Evolutionary conservation across 106 monocot species (phyloP).

Genomic region (Ottelia alismoides): DNA sequence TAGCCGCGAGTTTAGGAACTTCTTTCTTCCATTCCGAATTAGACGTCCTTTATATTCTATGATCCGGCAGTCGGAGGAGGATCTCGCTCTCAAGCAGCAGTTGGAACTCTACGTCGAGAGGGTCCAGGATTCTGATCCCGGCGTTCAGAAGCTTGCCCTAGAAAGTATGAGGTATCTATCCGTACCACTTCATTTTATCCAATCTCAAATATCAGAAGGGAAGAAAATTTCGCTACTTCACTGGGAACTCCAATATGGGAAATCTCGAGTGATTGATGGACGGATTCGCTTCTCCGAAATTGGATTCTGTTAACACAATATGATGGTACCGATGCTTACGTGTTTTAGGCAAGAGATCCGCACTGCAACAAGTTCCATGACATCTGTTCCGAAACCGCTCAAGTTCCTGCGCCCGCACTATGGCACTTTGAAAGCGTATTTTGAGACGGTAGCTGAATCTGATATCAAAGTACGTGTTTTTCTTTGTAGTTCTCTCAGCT

Average conservation of each 20-base stretch:
- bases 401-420: conserved; percentile 94
- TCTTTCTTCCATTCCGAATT: background rate
- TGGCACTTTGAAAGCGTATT: conserved; percentile 70
- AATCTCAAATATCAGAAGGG: background rate
- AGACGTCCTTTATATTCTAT: background rate
- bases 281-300: no score
- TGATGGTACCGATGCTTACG: no score
- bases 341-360: conserved; percentile 99
- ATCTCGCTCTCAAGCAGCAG: conserved; percentile 81
- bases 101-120: conserved; percentile 86
- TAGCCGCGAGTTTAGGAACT: background rate
- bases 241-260: no score
- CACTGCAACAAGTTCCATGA: conserved; percentile 91
- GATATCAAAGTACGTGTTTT: conserved; percentile 50
- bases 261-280: no score
- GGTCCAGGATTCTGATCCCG: conserved; percentile 75
- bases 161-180: conserved; percentile 86
- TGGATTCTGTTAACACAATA: background rate
- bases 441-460: conserved; percentile 66
- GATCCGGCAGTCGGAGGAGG: conserved; percentile 73
- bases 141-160: conserved; percentile 83
- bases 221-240: no score
- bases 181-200: background rate
- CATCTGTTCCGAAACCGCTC: conserved; percentile 87
- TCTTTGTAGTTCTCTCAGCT: background rate